These are phyloP conservation scores for Thuja plicata DNA, from an alignment of 83 land plant species.

Conservation along the genomic window DNA sequence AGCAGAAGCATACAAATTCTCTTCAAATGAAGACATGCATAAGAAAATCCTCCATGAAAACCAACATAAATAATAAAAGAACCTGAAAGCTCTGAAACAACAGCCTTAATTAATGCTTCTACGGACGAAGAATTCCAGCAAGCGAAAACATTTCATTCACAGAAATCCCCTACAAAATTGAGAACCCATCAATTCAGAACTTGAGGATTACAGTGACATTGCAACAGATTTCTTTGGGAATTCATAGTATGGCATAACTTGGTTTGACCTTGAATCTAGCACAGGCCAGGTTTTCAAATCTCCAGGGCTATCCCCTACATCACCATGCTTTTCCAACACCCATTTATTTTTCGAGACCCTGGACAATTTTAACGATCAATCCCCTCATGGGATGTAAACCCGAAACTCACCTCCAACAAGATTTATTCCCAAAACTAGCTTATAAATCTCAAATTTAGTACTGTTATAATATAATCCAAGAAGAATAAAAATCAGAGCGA, in stretches of 20 bases:
- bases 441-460: neutral
- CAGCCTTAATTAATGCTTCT: neutral
- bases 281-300: neutral
- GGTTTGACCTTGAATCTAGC: neutral
- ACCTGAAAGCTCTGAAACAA: neutral
- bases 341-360: neutral
- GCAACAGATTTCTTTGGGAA: neutral
- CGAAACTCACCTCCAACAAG: neutral
- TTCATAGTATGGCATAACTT: neutral
- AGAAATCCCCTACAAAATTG: neutral
- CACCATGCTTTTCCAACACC: neutral
- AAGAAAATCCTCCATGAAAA: neutral
- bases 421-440: neutral
- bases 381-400: neutral
- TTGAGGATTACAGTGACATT: conserved; percentile 5
- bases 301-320: neutral
- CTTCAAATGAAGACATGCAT: neutral
- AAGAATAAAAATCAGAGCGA: neutral
- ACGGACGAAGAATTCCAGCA: neutral
- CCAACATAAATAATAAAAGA: neutral
- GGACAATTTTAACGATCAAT: neutral
- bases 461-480: neutral
- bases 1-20: neutral
- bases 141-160: no score
- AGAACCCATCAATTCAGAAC: neutral